Conservation (phyloP, 306 rosid species). For the Pyrus bretschneideri region DNA sequence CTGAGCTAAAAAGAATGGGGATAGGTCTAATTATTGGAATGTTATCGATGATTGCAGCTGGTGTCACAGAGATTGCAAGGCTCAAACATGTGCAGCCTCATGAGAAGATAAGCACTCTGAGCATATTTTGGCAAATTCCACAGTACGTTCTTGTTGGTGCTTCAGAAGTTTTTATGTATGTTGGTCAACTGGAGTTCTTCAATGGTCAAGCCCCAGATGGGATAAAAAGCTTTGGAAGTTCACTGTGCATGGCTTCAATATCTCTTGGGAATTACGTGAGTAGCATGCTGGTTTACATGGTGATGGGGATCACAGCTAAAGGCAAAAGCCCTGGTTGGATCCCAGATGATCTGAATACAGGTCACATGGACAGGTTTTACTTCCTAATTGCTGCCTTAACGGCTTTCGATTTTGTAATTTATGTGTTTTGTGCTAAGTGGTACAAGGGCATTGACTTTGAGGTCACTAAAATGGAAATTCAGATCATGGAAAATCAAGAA, state of each 20-base stretch:
- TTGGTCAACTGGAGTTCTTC: conserved; percentile 70
- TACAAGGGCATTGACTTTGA: conserved; percentile 31
- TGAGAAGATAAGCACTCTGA: conserved; percentile 41
- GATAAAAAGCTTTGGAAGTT: conserved; percentile 67
- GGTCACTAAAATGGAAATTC: background rate
- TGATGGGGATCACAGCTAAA: conserved; percentile 44
- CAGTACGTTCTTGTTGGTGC: conserved; percentile 62
- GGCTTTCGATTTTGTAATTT: conserved; percentile 35
- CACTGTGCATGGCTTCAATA: conserved; percentile 71
- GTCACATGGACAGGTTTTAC: conserved; percentile 61
- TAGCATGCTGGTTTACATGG: conserved; percentile 44
- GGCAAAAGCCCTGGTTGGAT: conserved; percentile 55
- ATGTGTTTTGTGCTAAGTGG: conserved; percentile 48
- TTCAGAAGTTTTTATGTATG: conserved; percentile 70
- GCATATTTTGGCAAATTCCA: conserved; percentile 66
- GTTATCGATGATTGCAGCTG: conserved; percentile 56
- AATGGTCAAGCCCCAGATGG: conserved; percentile 69
- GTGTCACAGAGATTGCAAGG: conserved; percentile 47
- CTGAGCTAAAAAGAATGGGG: conserved; percentile 70
- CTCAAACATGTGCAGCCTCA: conserved; percentile 31
- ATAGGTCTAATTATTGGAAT: conserved; percentile 53
- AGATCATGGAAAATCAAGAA: background rate
- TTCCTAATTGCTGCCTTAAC: conserved; percentile 54
- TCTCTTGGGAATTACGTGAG: conserved; percentile 66
- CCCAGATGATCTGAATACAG: conserved; percentile 51